These are phyloP conservation scores for Elymus sibiricus DNA, from an alignment of 176 grass and related monocot genomes.

Conservation along the genomic window DNA sequence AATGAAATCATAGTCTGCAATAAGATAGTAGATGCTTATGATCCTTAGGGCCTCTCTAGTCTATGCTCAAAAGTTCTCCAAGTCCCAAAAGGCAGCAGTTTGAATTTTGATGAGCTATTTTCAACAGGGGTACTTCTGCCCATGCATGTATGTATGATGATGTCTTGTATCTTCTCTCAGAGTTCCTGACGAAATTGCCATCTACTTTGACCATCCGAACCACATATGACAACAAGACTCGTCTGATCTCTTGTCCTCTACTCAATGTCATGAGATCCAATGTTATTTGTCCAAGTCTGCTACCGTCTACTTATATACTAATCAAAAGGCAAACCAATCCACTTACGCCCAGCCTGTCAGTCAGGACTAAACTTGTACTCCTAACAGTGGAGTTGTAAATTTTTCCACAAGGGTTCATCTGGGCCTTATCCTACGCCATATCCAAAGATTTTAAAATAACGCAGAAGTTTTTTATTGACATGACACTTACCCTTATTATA, in stretches of 20 bases:
- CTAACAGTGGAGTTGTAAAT: not conserved
- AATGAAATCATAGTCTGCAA: not conserved
- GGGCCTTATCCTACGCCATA: not conserved
- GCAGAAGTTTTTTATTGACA: not conserved
- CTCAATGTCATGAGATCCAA: not conserved
- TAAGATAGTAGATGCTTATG: not conserved
- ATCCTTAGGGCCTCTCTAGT: not conserved
- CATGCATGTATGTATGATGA: not conserved
- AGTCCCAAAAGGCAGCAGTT: not conserved
- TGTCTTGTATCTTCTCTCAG: slow-evolving; percentile 22
- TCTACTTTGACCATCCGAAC: slow-evolving; percentile 31
- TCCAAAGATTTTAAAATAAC: not conserved
- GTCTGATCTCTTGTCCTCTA: slow-evolving; percentile 32
- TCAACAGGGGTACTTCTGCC: not conserved
- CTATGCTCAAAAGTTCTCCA: not conserved
- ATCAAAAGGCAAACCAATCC: slow-evolving; percentile 25
- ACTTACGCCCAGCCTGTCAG: not conserved
- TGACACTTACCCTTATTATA: not conserved
- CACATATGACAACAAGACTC: slow-evolving; percentile 12
- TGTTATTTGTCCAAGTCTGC: slow-evolving; percentile 26
- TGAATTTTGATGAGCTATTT: not conserved
- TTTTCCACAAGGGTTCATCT: not conserved
- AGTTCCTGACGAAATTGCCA: slow-evolving; percentile 39
- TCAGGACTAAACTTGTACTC: not conserved
- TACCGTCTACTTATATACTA: slow-evolving; percentile 14